A percentile compares a stretch with the other conserved stretches of the same genome.
Conservation (phyloP, 768 basidiomycete genomes). For the Russula virescens region DNA sequence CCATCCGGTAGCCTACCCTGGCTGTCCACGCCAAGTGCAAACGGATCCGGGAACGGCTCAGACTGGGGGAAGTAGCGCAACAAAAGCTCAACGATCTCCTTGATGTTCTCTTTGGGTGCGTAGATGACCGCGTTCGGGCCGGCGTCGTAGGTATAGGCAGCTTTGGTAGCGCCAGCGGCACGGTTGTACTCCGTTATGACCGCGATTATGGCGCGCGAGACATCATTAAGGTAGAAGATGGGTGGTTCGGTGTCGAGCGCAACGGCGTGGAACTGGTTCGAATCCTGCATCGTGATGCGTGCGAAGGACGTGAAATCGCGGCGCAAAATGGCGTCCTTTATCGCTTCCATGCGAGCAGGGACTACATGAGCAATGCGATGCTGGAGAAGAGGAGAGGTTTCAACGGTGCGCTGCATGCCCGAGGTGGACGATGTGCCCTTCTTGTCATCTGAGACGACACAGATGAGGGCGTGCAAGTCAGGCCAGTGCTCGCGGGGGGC, state of each 20-base stretch:
- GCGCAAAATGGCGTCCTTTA: conserved; percentile 69
- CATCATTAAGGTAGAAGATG: conserved; percentile 99
- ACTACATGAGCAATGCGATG: conserved; percentile 86
- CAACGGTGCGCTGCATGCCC: conserved; percentile 97
- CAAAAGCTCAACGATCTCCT: conserved; percentile 71
- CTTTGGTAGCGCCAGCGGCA: conserved; percentile 62
- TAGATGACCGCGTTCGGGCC: conserved; percentile 99
- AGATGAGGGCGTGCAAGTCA: conserved; percentile 93
- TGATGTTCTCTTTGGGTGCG: conserved; percentile 68
- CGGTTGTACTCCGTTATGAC: conserved; percentile 93
- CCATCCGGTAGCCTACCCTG: conserved; percentile 54
- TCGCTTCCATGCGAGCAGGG: conserved; percentile 77
- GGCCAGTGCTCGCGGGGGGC: conserved; percentile 89
- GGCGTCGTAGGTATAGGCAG: conserved; percentile 98
- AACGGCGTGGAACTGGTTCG: conserved; percentile 98
- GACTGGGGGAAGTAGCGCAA: conserved; percentile 82
- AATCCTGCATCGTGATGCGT: conserved; percentile 90
- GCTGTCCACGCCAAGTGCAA: conserved; percentile 43
- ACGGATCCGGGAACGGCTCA: conserved; percentile 71
- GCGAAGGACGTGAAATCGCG: conserved; percentile 90
- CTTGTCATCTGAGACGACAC: conserved; percentile 92
- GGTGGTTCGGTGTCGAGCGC: conserved; percentile 95
- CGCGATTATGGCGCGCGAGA: conserved; percentile 86
- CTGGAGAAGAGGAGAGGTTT: conserved; percentile 81
- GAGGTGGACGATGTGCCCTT: conserved; percentile 93